Evolutionary conservation across 2,329 filamentous ascomycete genomes (phyloP).

Genomic region (Bipolaris oryzae): DNA sequence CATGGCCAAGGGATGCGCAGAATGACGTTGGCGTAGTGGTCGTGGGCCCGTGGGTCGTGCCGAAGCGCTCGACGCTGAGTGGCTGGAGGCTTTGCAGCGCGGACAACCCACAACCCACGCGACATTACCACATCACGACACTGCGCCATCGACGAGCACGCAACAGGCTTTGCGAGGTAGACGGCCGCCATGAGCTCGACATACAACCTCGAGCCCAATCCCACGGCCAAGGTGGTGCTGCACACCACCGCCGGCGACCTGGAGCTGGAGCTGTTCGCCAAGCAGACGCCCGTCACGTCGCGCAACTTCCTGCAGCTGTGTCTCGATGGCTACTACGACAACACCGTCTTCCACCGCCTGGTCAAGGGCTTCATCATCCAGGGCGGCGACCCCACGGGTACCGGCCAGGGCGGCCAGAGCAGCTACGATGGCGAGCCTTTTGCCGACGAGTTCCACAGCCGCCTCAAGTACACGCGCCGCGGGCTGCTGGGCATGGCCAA

Average conservation of each 20-base stretch:
- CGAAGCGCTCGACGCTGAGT: constrained; percentile 8
- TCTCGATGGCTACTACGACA: constrained; percentile 93
- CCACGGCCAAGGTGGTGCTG: constrained; percentile 88
- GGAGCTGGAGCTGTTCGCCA: constrained; percentile 90
- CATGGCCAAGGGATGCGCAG: constrained; percentile 5
- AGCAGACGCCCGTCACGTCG: constrained; percentile 87
- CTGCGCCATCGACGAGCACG: neutral
- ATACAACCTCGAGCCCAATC: constrained; percentile 93
- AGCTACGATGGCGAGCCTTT: constrained; percentile 87
- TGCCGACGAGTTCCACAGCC: constrained; percentile 88
- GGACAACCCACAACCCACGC: constrained; percentile 2
- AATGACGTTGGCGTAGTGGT: constrained; percentile 16
- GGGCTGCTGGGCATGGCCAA: constrained; percentile 97
- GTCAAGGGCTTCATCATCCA: constrained; percentile 92
- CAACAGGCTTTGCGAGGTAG: constrained; percentile 7
- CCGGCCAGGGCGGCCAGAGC: constrained; percentile 86
- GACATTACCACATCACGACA: constrained; percentile 6
- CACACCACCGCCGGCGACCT: constrained; percentile 91
- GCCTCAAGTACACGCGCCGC: constrained; percentile 89
- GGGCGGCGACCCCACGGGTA: constrained; percentile 92
- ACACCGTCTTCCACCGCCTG: constrained; percentile 91
- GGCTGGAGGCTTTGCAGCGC: constrained; percentile 8
- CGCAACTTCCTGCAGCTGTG: constrained; percentile 96
- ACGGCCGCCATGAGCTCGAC: constrained; percentile 77
- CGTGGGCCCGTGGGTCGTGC: constrained; percentile 14